Conservation (phyloP, 2,329 filamentous ascomycete genomes). For the Sclerotinia subarctica region DNA sequence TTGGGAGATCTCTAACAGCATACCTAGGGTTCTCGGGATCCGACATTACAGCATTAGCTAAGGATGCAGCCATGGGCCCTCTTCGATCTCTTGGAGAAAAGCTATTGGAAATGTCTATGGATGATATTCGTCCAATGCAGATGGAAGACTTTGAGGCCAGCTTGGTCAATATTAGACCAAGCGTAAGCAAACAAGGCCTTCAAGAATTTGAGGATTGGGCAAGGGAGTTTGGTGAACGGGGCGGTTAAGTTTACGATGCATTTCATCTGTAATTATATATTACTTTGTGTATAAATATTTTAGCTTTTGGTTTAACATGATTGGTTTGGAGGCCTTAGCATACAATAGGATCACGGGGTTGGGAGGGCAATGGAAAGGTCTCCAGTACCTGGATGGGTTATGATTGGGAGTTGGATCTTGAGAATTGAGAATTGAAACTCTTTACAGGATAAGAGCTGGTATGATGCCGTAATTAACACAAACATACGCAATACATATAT, state of each 20-base stretch:
- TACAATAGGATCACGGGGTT: slow-evolving; percentile 8
- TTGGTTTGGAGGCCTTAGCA: neutral
- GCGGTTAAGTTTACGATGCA: slow-evolving; percentile 52
- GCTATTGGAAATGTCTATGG: slow-evolving; percentile 85
- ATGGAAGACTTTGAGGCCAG: slow-evolving; percentile 82
- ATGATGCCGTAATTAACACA: neutral
- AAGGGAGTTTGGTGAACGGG: slow-evolving; percentile 84
- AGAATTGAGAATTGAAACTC: neutral
- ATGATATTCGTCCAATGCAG: slow-evolving; percentile 85
- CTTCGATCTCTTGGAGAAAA: slow-evolving; percentile 86
- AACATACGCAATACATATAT: slow-evolving; percentile 6
- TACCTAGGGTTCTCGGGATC: slow-evolving; percentile 87
- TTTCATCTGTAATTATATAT: slow-evolving; percentile 2
- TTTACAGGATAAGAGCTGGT: neutral
- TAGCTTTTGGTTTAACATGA: neutral
- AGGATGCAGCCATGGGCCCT: slow-evolving; percentile 97
- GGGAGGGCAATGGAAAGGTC: slow-evolving; percentile 1
- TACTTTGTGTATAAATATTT: slow-evolving; percentile 14
- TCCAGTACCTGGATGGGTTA: neutral
- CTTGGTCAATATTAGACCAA: slow-evolving; percentile 80
- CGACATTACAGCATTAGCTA: slow-evolving; percentile 93
- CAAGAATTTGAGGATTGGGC: slow-evolving; percentile 95
- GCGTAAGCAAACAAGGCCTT: slow-evolving; percentile 79
- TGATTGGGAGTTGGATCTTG: neutral
- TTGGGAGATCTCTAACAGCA: slow-evolving; percentile 23